A percentile compares a stretch with the other conserved stretches of the same genome.
These are phyloP conservation scores for Plantago ovata DNA, from an alignment of 257 asterid species.

Conservation along the genomic window DNA sequence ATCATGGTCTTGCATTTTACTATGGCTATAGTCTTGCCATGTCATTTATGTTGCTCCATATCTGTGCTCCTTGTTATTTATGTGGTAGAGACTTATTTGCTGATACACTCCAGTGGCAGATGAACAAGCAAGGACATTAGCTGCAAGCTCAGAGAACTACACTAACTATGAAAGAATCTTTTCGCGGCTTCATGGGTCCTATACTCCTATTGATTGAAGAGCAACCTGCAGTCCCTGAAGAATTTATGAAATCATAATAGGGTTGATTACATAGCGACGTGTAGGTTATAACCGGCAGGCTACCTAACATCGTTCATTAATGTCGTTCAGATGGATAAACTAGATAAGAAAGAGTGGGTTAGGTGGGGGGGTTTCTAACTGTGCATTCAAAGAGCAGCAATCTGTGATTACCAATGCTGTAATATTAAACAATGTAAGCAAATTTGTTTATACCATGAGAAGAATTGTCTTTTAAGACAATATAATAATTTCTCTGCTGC, in stretches of 20 bases:
- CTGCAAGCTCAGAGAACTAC: conserved; percentile 14
- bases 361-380: too few relatives aligned
- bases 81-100: not conserved
- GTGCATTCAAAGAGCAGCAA: too few relatives aligned
- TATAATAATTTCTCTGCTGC: not conserved
- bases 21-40: not conserved
- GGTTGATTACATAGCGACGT: not conserved
- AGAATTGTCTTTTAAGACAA: not conserved
- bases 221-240: conserved; percentile 7
- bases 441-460: not conserved
- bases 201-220: conserved; percentile 13
- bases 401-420: not conserved
- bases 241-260: conserved; percentile 1
- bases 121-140: conserved; percentile 22
- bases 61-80: not conserved
- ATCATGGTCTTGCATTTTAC: not conserved
- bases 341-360: too few relatives aligned
- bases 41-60: conserved; percentile 1
- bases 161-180: conserved; percentile 10
- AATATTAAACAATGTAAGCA: conserved; percentile 5
- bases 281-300: not conserved
- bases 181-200: not conserved
- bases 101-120: conserved; percentile 23
- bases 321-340: too few relatives aligned
- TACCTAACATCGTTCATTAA: not conserved